A percentile compares a stretch with the other conserved stretches of the same genome.
Evolutionary conservation across 306 rosid species (phyloP).

Genomic region (Prunus campanulata): DNA sequence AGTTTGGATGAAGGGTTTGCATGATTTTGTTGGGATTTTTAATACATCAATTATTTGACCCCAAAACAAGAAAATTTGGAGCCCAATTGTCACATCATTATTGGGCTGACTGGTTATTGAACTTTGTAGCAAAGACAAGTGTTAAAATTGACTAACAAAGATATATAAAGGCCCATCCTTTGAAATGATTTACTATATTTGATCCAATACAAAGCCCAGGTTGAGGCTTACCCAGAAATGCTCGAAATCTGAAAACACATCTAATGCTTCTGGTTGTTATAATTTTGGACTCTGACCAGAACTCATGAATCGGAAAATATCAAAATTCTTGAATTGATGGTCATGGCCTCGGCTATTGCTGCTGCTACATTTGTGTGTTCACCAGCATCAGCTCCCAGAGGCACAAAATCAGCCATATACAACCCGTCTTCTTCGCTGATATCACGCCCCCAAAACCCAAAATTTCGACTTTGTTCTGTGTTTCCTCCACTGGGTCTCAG

Average conservation of each 20-base stretch:
- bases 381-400: slow-evolving; percentile 19
- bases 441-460: slow-evolving; percentile 31
- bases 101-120: too few species aligned
- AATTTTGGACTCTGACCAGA: slow-evolving; percentile 13
- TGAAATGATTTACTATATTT: not conserved
- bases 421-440: slow-evolving; percentile 27
- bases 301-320: slow-evolving; percentile 19
- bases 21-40: too few species aligned
- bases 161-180: not conserved
- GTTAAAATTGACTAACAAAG: not conserved
- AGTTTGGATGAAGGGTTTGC: not conserved
- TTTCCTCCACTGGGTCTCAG: slow-evolving; percentile 48
- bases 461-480: slow-evolving; percentile 35
- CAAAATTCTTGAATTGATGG: slow-evolving; percentile 30
- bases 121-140: not conserved
- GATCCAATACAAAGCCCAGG: not conserved
- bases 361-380: slow-evolving; percentile 45
- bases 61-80: not conserved
- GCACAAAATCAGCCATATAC: slow-evolving; percentile 24
- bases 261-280: slow-evolving; percentile 7
- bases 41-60: not conserved
- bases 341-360: slow-evolving; percentile 61
- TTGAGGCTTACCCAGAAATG: not conserved
- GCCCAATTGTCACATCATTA: not conserved
- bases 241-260: slow-evolving; percentile 1